These are phyloP conservation scores for Colletotrichum karsti DNA, from an alignment of 2,329 filamentous ascomycete genomes.

Conservation along the genomic window DNA sequence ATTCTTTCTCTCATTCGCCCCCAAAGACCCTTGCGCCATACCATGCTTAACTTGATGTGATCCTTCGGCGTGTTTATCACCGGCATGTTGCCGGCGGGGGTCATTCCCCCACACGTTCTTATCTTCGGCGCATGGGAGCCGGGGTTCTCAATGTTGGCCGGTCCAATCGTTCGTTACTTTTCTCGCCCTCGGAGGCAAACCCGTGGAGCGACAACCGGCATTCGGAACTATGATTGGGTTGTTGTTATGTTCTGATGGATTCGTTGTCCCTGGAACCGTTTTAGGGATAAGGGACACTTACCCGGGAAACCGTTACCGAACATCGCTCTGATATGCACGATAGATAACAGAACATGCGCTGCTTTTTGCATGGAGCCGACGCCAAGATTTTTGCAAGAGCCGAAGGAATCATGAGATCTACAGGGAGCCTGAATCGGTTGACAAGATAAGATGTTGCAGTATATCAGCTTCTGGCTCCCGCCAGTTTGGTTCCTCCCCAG, in stretches of 20 bases:
- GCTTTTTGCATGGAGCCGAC: not conserved
- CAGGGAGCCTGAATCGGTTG: too few relatives aligned
- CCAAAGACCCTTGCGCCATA: not conserved
- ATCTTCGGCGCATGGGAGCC: not conserved
- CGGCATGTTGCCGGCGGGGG: not conserved
- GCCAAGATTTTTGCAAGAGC: not conserved
- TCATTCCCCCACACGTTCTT: not conserved
- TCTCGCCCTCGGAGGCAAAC: not conserved
- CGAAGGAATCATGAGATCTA: not conserved
- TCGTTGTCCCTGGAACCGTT: not conserved
- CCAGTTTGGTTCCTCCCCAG: not conserved
- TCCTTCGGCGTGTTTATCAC: not conserved
- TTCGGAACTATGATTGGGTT: not conserved
- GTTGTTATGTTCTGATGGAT: not conserved
- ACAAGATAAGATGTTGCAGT: not conserved
- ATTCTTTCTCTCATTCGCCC: not conserved
- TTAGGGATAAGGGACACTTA: not conserved
- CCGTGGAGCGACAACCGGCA: not conserved
- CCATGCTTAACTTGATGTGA: not conserved
- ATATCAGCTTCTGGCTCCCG: not conserved
- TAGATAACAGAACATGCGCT: not conserved
- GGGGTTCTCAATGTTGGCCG: not conserved
- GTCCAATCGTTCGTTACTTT: not conserved
- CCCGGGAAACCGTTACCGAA: conserved; percentile 8
- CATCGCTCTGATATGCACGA: not conserved